phyloP scores from a whole-genome alignment of 352 stramenopile genomes.

The Phytophthora brassicae region DNA sequence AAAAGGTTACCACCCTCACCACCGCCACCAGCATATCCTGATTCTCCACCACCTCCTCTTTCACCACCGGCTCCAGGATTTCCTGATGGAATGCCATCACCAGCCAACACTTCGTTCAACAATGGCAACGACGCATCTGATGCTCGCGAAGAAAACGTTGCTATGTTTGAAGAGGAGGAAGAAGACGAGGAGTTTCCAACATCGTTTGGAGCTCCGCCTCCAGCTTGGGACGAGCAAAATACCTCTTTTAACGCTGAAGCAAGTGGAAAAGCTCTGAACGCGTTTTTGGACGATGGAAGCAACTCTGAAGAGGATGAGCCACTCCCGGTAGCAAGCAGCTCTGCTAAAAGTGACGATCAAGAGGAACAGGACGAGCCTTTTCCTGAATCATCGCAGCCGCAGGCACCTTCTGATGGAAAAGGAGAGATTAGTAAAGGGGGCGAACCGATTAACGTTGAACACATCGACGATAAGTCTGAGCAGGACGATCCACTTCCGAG shows the following conservation, averaged over 20 bases:
- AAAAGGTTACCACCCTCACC: constrained; percentile 3
- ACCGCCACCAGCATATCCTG: constrained; percentile 23
- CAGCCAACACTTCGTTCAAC: constrained; percentile 1
- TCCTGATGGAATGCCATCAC: constrained; percentile 11
- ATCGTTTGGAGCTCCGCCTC: constrained; percentile 40
- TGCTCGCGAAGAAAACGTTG: constrained; percentile 5
- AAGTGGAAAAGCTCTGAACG: constrained; percentile 70
- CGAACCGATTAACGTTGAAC: constrained; percentile 30
- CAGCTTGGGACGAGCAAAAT: constrained; percentile 28
- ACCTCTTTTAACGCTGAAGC: constrained; percentile 56
- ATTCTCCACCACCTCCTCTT: constrained; percentile 35
- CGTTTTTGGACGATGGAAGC: constrained; percentile 69
- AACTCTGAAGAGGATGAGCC: constrained; percentile 70
- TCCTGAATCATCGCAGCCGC: constrained; percentile 9
- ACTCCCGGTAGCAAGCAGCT: constrained; percentile 29
- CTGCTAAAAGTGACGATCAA: constrained; percentile 26
- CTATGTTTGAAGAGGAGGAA: constrained; percentile 52
- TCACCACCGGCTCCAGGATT: constrained; percentile 33
- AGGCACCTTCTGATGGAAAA: not conserved
- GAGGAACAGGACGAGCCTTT: constrained; percentile 38
- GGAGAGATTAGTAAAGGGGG: not conserved
- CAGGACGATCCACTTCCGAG: constrained; percentile 61
- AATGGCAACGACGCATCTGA: constrained; percentile 5
- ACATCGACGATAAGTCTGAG: constrained; percentile 45
- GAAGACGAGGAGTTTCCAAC: constrained; percentile 78